Evolutionary conservation across 352 stramenopile species (phyloP).

Genomic region (Phytopythium kandeliae): DNA sequence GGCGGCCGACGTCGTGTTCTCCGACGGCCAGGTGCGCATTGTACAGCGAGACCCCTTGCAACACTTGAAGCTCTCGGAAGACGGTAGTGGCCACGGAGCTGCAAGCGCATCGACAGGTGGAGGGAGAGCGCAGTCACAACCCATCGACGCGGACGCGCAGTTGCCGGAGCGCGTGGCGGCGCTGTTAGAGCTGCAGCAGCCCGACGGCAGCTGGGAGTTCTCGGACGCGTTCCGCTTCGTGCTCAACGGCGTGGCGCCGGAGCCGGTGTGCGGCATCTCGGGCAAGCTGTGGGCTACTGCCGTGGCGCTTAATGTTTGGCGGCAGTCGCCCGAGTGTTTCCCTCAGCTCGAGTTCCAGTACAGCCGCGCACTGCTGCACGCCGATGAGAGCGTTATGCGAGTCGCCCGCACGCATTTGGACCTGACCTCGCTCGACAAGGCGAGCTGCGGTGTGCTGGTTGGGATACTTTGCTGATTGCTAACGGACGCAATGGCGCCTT

Average conservation of each 20-base stretch:
- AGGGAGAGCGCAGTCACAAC: neutral
- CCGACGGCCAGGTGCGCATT: conserved; percentile 33
- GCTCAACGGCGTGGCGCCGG: conserved; percentile 34
- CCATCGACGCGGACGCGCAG: neutral
- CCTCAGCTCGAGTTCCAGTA: conserved; percentile 47
- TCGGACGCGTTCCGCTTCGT: conserved; percentile 49
- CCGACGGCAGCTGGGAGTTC: conserved; percentile 61
- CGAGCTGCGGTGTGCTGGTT: conserved; percentile 13
- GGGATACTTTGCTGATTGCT: too few species aligned
- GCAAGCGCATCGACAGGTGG: neutral
- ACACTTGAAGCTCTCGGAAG: neutral
- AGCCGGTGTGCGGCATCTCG: conserved; percentile 38
- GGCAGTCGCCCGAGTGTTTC: conserved; percentile 60
- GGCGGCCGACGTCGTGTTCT: conserved; percentile 27
- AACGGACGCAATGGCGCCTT: neutral
- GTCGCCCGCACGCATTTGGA: conserved; percentile 35
- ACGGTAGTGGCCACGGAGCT: neutral
- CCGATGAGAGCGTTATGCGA: conserved; percentile 47
- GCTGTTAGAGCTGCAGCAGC: conserved; percentile 41
- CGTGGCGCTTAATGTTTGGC: conserved; percentile 44
- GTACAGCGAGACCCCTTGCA: conserved; percentile 15
- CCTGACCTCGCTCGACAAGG: conserved; percentile 28
- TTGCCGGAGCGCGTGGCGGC: conserved; percentile 36
- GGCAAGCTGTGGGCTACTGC: conserved; percentile 54
- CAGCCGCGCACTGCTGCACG: conserved; percentile 51